phyloP scores from a whole-genome alignment of 495 filamentous ascomycete species.

The Sporormia fimetaria region DNA sequence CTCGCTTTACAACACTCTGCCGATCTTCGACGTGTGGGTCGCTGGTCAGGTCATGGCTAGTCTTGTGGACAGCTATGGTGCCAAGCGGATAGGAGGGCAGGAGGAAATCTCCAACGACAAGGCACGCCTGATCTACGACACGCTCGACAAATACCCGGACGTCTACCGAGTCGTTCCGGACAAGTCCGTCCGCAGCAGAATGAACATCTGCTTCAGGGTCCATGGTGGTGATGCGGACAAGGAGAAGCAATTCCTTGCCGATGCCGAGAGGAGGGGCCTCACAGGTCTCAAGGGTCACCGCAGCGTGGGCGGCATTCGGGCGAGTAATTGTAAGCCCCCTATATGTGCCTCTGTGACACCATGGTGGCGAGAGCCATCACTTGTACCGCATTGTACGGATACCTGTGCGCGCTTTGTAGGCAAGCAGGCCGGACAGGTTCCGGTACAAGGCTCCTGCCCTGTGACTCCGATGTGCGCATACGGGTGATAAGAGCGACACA shows the following conservation, averaged over 20 bases:
- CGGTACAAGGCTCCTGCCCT: background rate
- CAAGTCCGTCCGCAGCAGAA: slow-evolving; percentile 61
- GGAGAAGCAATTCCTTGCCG: slow-evolving; percentile 69
- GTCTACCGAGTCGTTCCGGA: slow-evolving; percentile 64
- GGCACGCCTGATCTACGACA: slow-evolving; percentile 59
- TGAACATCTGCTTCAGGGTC: slow-evolving; percentile 88
- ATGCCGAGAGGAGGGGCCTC: slow-evolving; percentile 51
- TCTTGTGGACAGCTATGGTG: slow-evolving; percentile 46
- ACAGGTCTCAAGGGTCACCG: slow-evolving; percentile 72
- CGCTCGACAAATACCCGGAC: slow-evolving; percentile 57
- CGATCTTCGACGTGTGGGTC: slow-evolving; percentile 88
- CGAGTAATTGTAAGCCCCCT: slow-evolving; percentile 40
- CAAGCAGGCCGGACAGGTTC: slow-evolving; percentile 2
- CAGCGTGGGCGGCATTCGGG: slow-evolving; percentile 61
- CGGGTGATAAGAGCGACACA: too few species aligned
- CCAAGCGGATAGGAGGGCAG: slow-evolving; percentile 58
- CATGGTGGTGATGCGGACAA: slow-evolving; percentile 48
- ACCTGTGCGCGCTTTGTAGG: slow-evolving; percentile 13
- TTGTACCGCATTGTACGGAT: slow-evolving; percentile 2
- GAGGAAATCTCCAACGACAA: slow-evolving; percentile 60
- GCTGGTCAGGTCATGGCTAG: slow-evolving; percentile 71
- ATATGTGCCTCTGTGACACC: background rate
- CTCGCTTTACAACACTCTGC: slow-evolving; percentile 86
- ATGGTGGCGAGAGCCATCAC: background rate
- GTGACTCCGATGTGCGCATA: background rate